Conservation (phyloP, 371 early-diverging fungal species). For the Lichtheimia ramosa region DNA sequence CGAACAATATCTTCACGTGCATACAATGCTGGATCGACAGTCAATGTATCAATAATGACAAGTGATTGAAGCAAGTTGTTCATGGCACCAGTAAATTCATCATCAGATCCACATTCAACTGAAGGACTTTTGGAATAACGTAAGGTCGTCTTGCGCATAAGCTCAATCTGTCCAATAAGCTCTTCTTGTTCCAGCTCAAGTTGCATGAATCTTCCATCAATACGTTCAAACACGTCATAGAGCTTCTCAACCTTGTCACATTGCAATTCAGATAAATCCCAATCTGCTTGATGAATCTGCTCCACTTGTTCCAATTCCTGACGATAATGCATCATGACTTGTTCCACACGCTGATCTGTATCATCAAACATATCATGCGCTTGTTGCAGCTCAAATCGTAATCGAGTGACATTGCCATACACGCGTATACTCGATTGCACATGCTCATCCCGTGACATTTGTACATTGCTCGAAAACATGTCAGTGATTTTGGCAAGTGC, state of each 20-base stretch:
- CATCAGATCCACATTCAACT: background rate
- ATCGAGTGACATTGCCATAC: slow-evolving; percentile 30
- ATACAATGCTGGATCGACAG: slow-evolving; percentile 24
- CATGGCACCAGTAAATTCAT: slow-evolving; percentile 14
- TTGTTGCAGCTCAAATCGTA: slow-evolving; percentile 54
- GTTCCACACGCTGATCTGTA: slow-evolving; percentile 53
- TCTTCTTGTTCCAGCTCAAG: slow-evolving; percentile 39
- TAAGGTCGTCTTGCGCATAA: slow-evolving; percentile 18
- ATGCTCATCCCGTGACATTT: slow-evolving; percentile 2
- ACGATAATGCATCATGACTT: slow-evolving; percentile 55
- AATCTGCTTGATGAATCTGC: slow-evolving; percentile 41
- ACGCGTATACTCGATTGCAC: slow-evolving; percentile 11
- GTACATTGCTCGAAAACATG: slow-evolving; percentile 31
- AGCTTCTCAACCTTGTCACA: slow-evolving; percentile 41
- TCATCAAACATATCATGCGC: slow-evolving; percentile 60
- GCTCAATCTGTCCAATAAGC: slow-evolving; percentile 33
- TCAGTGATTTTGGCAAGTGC: slow-evolving; percentile 56
- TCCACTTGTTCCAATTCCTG: slow-evolving; percentile 56
- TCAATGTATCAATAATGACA: slow-evolving; percentile 26
- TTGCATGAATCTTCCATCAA: slow-evolving; percentile 39
- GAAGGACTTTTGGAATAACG: slow-evolving; percentile 3
- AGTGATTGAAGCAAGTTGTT: slow-evolving; percentile 31
- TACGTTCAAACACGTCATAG: slow-evolving; percentile 50
- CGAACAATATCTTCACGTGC: slow-evolving; percentile 30
- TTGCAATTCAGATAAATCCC: slow-evolving; percentile 42